Base-by-base conservation (phyloP, 164 flowering plant genomes). In the Aristolochia contorta region DNA sequence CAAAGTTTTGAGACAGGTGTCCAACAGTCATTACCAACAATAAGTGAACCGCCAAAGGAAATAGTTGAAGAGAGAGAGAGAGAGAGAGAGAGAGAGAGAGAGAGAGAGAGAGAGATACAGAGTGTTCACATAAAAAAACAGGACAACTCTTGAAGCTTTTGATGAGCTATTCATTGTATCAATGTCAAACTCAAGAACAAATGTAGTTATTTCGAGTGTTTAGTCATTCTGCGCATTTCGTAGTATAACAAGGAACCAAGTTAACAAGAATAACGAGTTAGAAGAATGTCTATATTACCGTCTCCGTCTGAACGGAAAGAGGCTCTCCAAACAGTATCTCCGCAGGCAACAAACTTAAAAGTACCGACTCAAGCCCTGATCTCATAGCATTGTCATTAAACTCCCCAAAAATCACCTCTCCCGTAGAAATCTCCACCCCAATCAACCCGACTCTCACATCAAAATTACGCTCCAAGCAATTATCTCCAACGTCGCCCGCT, bases 321-420 rank as follows among this genome's bases (percentile, higher is more conserved):
- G 92, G 88, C 47, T 77, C 79, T 16, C 84, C 95, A 41, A 93
- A 71, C 67, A 93, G 82, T 63, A 93, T 64, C 67, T 93, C 96
- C 15, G 80, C 84, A 15, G 99, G 97, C 50, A 82, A 66, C 75
- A 90, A 77, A 73, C 82, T 83, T 66, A 85, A 65, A 59, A 93
- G 16, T 70, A 86, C 73, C 32, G 91, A 82, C 64, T 93, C 97
- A 23, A 90, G 82, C 47, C 78, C 87, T 58, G 74, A 65, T 65
- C 97, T 80, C 85, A 82, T 71, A 53, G 77, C 81, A 62, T 69
- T 72, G 72, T 92, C 98, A 71, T 82, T 66, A 54, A 87, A 89
- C 67, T 89, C 90, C 62, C 93, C 96, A 76, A 79, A 77, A 54
- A 85, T 80, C 57, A 89, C 89, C 69, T 89, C 96, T n/a, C 93